Evolutionary conservation across 1,284 basidiomycete genomes (phyloP).

Genomic region (Coniferiporia sulphurascens): DNA sequence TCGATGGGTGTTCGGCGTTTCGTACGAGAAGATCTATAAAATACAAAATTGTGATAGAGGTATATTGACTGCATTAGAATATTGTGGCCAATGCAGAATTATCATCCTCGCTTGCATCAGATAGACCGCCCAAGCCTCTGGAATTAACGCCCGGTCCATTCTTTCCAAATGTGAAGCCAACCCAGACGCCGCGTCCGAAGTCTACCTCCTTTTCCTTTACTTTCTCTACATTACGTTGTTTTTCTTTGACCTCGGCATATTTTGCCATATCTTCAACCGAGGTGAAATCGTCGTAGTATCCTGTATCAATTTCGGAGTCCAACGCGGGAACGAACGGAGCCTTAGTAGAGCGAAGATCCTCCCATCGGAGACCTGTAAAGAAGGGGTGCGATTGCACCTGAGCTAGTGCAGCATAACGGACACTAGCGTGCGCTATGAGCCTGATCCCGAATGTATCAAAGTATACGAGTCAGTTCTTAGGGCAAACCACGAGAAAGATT

Average conservation of each 20-base stretch:
- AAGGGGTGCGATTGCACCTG: conserved; percentile 83
- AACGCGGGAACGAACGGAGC: conserved; percentile 96
- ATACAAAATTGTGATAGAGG: too few species aligned
- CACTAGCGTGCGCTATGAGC: conserved; percentile 70
- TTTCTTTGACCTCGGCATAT: conserved; percentile 96
- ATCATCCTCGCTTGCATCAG: conserved; percentile 36
- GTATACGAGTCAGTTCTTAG: neutral
- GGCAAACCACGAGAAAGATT: neutral
- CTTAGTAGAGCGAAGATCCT: conserved; percentile 68
- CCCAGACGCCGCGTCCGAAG: conserved; percentile 80
- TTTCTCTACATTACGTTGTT: conserved; percentile 90
- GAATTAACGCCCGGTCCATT: conserved; percentile 56
- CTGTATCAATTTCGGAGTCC: conserved; percentile 93
- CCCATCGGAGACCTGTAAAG: conserved; percentile 77
- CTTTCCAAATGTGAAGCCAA: conserved; percentile 97
- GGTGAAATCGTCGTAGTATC: conserved; percentile 98
- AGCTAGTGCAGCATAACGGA: conserved; percentile 71
- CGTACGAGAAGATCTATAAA: neutral
- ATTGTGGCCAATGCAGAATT: conserved; percentile 57
- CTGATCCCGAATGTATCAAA: conserved; percentile 9
- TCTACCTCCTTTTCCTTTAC: conserved; percentile 85
- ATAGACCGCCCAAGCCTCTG: conserved; percentile 25
- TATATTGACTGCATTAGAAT: conserved; percentile 40
- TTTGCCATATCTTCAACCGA: conserved; percentile 96
- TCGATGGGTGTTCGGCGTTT: neutral